These are phyloP conservation scores for Breynia disticha DNA, from an alignment of 441 rosid genomes.

Conservation along the genomic window DNA sequence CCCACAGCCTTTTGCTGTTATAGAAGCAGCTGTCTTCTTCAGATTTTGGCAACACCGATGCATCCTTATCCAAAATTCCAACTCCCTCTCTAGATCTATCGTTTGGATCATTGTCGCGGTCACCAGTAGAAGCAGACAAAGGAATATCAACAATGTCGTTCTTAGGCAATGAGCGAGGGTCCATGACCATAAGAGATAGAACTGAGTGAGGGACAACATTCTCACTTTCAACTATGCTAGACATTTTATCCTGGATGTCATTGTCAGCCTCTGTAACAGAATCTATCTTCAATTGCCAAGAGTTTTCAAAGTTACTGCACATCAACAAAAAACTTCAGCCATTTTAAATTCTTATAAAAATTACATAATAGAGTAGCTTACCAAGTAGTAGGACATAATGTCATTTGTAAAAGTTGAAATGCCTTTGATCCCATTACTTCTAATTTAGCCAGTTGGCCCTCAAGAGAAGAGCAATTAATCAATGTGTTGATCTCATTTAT, in stretches of 20 bases:
- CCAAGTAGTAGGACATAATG: conserved; percentile 39
- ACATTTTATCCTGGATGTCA: conserved; percentile 17
- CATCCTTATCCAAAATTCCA: conserved; percentile 17
- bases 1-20: conserved; percentile 45
- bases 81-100: conserved; percentile 22
- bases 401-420: conserved; percentile 56
- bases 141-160: conserved; percentile 22
- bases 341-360: conserved; percentile 8
- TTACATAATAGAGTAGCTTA: conserved; percentile 24
- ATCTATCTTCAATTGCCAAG: conserved; percentile 28
- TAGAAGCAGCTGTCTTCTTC: conserved; percentile 19
- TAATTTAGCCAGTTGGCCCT: conserved; percentile 73
- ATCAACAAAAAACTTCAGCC: conserved; percentile 14
- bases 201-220: conserved; percentile 29
- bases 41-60: conserved; percentile 15
- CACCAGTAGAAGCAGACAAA: conserved; percentile 18
- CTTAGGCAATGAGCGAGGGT: conserved; percentile 44
- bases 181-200: conserved; percentile 41
- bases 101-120: conserved; percentile 12
- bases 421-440: conserved; percentile 69
- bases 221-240: conserved; percentile 27
- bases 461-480: conserved; percentile 54
- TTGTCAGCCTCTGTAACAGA: conserved; percentile 21
- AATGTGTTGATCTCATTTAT: conserved; percentile 39
- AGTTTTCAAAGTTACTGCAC: conserved; percentile 33